Conservation (phyloP, 768 basidiomycete species). For the Pleurotus platypus region DNA sequence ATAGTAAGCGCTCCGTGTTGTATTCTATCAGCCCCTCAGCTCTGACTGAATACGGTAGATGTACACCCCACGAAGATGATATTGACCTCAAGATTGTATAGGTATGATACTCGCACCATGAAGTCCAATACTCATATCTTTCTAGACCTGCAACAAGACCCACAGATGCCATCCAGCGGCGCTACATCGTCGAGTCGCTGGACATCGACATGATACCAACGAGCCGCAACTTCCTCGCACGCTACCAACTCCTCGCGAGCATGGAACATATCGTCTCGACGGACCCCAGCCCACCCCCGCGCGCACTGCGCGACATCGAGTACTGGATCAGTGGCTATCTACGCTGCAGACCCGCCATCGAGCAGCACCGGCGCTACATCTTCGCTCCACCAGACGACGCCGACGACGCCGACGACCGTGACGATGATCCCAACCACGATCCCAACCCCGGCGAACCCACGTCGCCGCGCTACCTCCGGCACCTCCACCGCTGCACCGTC, state of each 20-base stretch:
- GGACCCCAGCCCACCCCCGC: slow-evolving; percentile 26
- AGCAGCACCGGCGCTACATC: slow-evolving; percentile 27
- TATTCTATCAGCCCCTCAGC: neutral
- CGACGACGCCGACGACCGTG: no score
- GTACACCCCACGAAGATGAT: neutral
- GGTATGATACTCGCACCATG: neutral
- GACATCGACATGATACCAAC: slow-evolving; percentile 35
- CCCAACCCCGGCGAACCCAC: slow-evolving; percentile 20
- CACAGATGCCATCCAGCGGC: slow-evolving; percentile 21
- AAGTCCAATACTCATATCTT: neutral
- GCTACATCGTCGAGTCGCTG: slow-evolving; percentile 43
- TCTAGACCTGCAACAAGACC: neutral
- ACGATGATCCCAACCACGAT: slow-evolving; percentile 23
- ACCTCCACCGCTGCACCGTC: slow-evolving; percentile 49
- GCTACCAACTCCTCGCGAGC: slow-evolving; percentile 44
- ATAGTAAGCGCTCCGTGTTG: slow-evolving; percentile 20
- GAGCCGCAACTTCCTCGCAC: slow-evolving; percentile 48
- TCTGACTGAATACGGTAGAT: neutral
- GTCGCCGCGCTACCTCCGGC: slow-evolving; percentile 39
- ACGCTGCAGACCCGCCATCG: slow-evolving; percentile 19
- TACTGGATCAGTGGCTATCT: slow-evolving; percentile 48
- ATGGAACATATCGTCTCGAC: slow-evolving; percentile 40
- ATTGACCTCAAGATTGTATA: slow-evolving; percentile 13
- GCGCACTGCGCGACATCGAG: slow-evolving; percentile 39
- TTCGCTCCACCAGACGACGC: slow-evolving; percentile 17